Base-by-base conservation (phyloP, 768 basidiomycete genomes). In the Dacryopinax primogenitus region DNA sequence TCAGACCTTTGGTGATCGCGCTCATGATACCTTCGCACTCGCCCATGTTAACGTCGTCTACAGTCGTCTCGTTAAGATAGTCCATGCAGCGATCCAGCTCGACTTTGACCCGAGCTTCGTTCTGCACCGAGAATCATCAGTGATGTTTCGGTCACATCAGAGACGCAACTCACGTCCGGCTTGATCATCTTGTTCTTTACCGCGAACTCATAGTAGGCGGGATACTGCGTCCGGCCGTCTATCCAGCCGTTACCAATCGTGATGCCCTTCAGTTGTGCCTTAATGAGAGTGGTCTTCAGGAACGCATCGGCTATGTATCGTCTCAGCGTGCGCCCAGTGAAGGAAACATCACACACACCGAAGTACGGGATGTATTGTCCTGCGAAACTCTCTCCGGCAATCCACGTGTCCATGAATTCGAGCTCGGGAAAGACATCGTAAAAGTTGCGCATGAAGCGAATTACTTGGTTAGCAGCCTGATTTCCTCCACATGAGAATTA, bases 231-330 rank as follows among this genome's bases (percentile, higher is more conserved):
- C 41, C 83, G 82, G 0, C 86, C 85, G 73, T 97, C 94, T 58
- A 96, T 95, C 96, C 96, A 99, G 3, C 95, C 95, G 74, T 99
- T 99, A 23, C 96, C 96, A 45, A 99, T 96, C 0, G 95, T 90
- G 16, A 83, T 77, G 1, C 96, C 96, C 45, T 81, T 81, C 7
- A 97, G 77, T 0, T 84, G 85, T 30, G 86, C 77, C 28, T 78
- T 72, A 18, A 91, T 76, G 73, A 4, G 85, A 83, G 67, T 79
- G 73, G 76, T 69, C 30, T 73, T 74, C 33, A 96, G 77, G 47
- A 95, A 78, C 18, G 85, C 88, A 68, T 92, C 82, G 71, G 91
- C 93, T 93, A 67, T 23, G 67, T 33, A 26, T 37, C 67, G 41
- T 47, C 66, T 47, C 13, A 44, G 45, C 13, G 9, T 39, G 33